Conservation (phyloP, 1,139 yeast species). For the Sugiyamaella xylanicola region DNA sequence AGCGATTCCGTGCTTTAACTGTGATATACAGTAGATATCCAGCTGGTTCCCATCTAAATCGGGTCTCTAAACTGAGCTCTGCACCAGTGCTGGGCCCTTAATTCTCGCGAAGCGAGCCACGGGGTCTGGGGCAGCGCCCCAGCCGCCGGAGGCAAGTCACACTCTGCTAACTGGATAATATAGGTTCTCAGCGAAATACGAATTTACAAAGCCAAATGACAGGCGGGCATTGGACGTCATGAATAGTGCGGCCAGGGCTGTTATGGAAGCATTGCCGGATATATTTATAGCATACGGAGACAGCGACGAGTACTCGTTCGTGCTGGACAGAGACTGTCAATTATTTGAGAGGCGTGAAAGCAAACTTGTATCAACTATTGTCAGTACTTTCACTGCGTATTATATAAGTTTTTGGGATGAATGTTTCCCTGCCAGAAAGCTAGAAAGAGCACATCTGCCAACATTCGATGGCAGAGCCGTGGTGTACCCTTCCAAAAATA, state of each 20-base stretch:
- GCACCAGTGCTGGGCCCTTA: too few relatives aligned
- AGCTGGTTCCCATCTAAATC: too few relatives aligned
- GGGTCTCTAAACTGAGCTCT: too few relatives aligned
- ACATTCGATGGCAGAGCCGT: slow-evolving; percentile 92
- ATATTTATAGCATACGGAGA: slow-evolving; percentile 87
- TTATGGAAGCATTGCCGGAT: slow-evolving; percentile 69
- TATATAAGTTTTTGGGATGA: slow-evolving; percentile 69
- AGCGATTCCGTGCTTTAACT: too few relatives aligned
- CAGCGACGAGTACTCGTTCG: slow-evolving; percentile 81
- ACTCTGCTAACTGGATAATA: background rate
- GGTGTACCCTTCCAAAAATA: slow-evolving; percentile 65
- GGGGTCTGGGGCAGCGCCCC: slow-evolving; percentile 8
- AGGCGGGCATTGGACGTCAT: slow-evolving; percentile 69
- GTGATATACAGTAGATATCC: too few relatives aligned
- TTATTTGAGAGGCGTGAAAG: slow-evolving; percentile 79
- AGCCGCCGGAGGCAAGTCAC: slow-evolving; percentile 6
- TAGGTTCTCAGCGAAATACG: slow-evolving; percentile 66
- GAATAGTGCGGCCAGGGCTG: slow-evolving; percentile 74
- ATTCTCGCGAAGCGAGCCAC: background rate
- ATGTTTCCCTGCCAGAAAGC: slow-evolving; percentile 53
- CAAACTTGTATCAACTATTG: slow-evolving; percentile 79
- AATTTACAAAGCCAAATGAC: slow-evolving; percentile 88
- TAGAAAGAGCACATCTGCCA: slow-evolving; percentile 57
- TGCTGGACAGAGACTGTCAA: slow-evolving; percentile 60
- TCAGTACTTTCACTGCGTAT: slow-evolving; percentile 76